A percentile compares a stretch with the other conserved stretches of the same genome.
phyloP scores from a whole-genome alignment of 2,329 filamentous ascomycete species.

The Corniculantispora saksenae region DNA sequence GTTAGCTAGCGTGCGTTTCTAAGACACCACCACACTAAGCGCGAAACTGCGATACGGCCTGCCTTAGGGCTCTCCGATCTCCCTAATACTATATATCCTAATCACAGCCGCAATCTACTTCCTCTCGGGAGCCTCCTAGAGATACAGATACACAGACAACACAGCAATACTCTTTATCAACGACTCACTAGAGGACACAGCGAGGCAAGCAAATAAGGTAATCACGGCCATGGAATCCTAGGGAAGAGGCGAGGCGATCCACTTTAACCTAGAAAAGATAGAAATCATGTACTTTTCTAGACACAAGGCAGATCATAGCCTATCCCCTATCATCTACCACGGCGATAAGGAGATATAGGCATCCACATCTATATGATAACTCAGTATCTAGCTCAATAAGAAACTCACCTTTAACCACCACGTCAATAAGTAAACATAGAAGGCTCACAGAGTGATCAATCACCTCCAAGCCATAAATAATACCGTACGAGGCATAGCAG shows the following conservation, averaged over 20 bases:
- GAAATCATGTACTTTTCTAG: constrained; percentile 9
- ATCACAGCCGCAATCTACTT: constrained; percentile 15
- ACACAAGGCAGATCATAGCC: background rate
- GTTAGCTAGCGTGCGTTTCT: constrained; percentile 8
- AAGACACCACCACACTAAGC: background rate
- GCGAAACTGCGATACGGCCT: constrained; percentile 3
- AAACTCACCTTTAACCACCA: constrained; percentile 17
- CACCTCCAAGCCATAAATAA: background rate
- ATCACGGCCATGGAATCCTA: constrained; percentile 4
- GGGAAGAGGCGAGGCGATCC: constrained; percentile 11
- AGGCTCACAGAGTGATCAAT: background rate
- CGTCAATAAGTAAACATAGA: background rate
- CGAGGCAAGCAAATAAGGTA: background rate
- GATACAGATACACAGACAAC: constrained; percentile 16
- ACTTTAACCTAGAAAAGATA: constrained; percentile 4
- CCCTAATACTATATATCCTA: constrained; percentile 14
- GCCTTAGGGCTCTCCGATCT: constrained; percentile 17
- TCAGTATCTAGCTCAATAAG: constrained; percentile 11
- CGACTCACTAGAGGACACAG: background rate
- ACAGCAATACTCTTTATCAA: constrained; percentile 4
- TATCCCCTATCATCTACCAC: constrained; percentile 7
- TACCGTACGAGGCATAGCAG: background rate
- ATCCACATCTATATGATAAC: background rate
- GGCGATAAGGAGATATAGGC: constrained; percentile 10
- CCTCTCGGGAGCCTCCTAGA: background rate